phyloP scores from a whole-genome alignment of 2,329 filamentous ascomycete genomes.

The Xylaria sp. region DNA sequence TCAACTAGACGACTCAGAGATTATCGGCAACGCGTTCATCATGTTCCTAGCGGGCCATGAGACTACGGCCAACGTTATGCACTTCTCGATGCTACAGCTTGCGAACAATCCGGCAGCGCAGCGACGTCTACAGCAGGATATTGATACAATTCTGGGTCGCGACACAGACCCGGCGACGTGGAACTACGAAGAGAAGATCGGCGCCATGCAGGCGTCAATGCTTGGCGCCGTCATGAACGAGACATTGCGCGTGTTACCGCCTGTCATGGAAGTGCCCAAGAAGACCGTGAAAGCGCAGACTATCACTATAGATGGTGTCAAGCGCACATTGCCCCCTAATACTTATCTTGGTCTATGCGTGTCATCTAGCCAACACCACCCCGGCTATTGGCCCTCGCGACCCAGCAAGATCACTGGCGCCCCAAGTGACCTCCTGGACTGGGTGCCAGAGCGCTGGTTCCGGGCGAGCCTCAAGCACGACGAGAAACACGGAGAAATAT shows the following conservation, averaged over 20 bases:
- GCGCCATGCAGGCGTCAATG: constrained; percentile 73
- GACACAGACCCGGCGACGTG: constrained; percentile 66
- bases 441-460: constrained; percentile 70
- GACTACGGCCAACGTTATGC: constrained; percentile 79
- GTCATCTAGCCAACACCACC: constrained; percentile 71
- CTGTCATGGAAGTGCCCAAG: constrained; percentile 79
- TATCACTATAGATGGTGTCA: constrained; percentile 65
- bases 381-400: constrained; percentile 74
- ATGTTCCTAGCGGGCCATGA: constrained; percentile 81
- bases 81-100: constrained; percentile 75
- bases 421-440: constrained; percentile 60
- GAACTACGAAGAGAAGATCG: constrained; percentile 76
- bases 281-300: constrained; percentile 64
- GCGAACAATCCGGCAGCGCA: constrained; percentile 74
- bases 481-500: constrained; percentile 23
- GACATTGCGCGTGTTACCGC: constrained; percentile 76
- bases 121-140: constrained; percentile 71
- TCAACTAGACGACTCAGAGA: constrained; percentile 68
- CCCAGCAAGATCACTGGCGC: constrained; percentile 49
- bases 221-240: constrained; percentile 82
- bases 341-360: constrained; percentile 66
- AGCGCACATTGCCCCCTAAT: constrained; percentile 57
- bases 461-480: constrained; percentile 38
- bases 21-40: constrained; percentile 77
- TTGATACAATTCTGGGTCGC: constrained; percentile 72